Percentiles rank a stretch among this genome's conserved stretches.
phyloP scores from a whole-genome alignment of 495 filamentous ascomycete species.

The Clavariopsis aquatica region DNA sequence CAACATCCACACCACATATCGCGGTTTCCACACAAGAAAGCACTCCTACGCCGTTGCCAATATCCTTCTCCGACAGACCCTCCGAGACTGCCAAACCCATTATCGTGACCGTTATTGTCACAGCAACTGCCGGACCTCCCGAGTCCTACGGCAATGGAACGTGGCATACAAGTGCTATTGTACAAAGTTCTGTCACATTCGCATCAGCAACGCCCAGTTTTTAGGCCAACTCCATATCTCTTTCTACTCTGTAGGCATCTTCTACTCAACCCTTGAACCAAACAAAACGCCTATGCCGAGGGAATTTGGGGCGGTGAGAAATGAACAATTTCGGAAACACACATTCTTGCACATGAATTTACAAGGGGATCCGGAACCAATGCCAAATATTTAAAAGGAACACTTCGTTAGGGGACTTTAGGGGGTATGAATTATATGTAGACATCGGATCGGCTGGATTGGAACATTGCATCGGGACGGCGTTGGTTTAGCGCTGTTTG shows the following conservation, averaged over 20 bases:
- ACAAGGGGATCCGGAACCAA: background rate
- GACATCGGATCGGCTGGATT: background rate
- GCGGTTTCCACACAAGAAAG: background rate
- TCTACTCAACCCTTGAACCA: constrained; percentile 1
- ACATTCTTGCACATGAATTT: background rate
- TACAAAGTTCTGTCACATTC: constrained; percentile 29
- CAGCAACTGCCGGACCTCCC: constrained; percentile 19
- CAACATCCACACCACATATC: background rate
- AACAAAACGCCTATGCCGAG: background rate
- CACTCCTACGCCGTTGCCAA: background rate
- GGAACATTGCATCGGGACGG: constrained; percentile 2
- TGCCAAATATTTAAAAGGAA: background rate
- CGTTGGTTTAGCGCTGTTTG: background rate
- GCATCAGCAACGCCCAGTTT: background rate
- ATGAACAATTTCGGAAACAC: background rate
- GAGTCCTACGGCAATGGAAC: constrained; percentile 38
- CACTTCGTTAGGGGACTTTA: background rate
- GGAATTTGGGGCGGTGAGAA: background rate
- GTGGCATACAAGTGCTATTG: constrained; percentile 35
- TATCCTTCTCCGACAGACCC: background rate
- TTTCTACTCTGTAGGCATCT: background rate
- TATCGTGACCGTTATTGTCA: constrained; percentile 26
- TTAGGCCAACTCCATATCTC: background rate
- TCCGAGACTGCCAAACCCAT: background rate
- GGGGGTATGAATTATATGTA: background rate